Evolutionary conservation across 257 asterid genomes (phyloP), one percentile per base, ranked within the genome.

Genomic region (Verbascum thapsus): DNA sequence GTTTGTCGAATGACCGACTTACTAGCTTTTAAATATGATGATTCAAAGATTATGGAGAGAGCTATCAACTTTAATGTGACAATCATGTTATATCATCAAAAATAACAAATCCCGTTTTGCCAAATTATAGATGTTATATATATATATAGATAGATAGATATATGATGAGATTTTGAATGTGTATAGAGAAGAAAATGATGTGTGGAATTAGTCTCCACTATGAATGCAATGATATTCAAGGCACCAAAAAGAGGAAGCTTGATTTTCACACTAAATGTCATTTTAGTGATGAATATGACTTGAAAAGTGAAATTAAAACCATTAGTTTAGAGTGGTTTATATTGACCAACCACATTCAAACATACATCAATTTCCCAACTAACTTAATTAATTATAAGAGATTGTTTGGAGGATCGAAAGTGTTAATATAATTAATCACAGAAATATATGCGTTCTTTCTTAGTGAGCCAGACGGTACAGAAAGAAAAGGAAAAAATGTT

Each of bases 221-320:
- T 15, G 22, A 38, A 61, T 58, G 72, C 62, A 69, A 81, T 75
- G 71, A 81, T 81, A 43, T 47, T 58, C 50, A 39, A 64, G 54
- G 76, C 56, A 56, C 76, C 76, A 35, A 3, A 26, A 60, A 45
- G 45, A 44, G 16, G 70, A 74, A 72, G 58, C 85, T 78, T 82
- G 76, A 26, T 76, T 67, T 63, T 76, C 85, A 82, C 85, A 82
- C 69, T 73, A 40, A 50, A 58, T 42, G 11, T 50, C 34, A 45
- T 61, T 51, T 10, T 13, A 8, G 5, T 1, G 32, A 26, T 26
- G 32, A 26, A 5, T 26, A 26, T 5, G 5, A 26, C 32, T 26
- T 2, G 32, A 26, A 59, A 59, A 53, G 43, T n/a, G 23, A 34
- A 12, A 12, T 32, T 40, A 57, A 57, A 34, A 54, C 6, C 35